A percentile compares a stretch with the other conserved stretches of the same genome.
Evolutionary conservation across 2,329 filamentous ascomycete genomes (phyloP).

Genomic region (Fusarium irregulare): DNA sequence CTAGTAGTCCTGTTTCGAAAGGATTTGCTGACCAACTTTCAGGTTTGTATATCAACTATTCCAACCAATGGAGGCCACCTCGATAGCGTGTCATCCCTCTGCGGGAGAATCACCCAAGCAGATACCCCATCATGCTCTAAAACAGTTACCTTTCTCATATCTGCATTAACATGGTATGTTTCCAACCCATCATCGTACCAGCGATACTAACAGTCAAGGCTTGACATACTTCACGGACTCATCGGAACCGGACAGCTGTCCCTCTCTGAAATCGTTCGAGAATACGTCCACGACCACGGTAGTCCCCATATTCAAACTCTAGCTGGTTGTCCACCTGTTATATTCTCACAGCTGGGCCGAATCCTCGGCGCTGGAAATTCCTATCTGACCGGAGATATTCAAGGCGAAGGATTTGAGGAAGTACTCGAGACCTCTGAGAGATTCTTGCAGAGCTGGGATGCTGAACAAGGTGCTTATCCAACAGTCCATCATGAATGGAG

Average conservation of each 20-base stretch:
- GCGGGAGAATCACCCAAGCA: constrained; percentile 29
- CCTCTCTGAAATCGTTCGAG: constrained; percentile 41
- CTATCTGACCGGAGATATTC: constrained; percentile 11
- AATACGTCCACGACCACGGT: constrained; percentile 40
- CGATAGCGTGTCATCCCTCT: constrained; percentile 46
- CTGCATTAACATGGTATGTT: constrained; percentile 42
- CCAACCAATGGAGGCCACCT: constrained; percentile 46
- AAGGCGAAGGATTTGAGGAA: constrained; percentile 14
- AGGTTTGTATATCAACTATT: constrained; percentile 46
- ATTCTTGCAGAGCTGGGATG: constrained; percentile 45
- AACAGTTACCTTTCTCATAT: constrained; percentile 42
- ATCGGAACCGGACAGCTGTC: constrained; percentile 49
- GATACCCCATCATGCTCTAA: constrained; percentile 27
- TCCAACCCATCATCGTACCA: rapidly evolving
- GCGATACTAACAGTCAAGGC: constrained; percentile 23
- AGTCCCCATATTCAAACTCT: constrained; percentile 43
- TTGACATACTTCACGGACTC: constrained; percentile 47
- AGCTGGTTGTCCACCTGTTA: constrained; percentile 44
- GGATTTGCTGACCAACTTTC: neutral
- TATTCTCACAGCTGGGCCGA: constrained; percentile 43
- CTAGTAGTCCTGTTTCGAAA: rapidly evolving
- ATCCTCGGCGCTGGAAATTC: constrained; percentile 42
- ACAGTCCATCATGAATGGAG: constrained; percentile 45
- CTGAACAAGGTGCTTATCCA: constrained; percentile 42
- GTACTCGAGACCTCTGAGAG: constrained; percentile 36